These are phyloP conservation scores for Nicotiana tomentosiformis DNA, from an alignment of 257 asterid species.

Conservation along the genomic window DNA sequence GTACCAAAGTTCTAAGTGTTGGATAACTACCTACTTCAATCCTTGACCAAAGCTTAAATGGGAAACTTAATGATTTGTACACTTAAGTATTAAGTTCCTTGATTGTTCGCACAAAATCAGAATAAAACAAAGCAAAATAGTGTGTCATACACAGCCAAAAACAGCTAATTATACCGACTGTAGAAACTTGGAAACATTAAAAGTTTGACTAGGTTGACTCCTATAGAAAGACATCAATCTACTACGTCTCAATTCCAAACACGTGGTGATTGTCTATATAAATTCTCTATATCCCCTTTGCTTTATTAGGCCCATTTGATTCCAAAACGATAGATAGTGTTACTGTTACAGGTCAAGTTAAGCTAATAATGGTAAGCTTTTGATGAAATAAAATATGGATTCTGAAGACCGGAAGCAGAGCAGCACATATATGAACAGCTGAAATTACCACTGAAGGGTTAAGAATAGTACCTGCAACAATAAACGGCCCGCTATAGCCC, in stretches of 20 bases:
- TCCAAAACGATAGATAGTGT: not conserved
- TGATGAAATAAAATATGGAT: not conserved
- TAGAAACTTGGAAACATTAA: not conserved
- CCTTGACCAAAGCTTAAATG: not conserved
- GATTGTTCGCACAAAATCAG: not conserved
- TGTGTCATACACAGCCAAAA: not conserved
- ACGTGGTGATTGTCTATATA: not conserved
- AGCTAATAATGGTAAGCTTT: not conserved
- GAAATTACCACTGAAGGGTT: not conserved
- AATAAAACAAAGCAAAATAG: not conserved
- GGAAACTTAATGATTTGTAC: not conserved
- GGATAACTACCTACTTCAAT: not conserved
- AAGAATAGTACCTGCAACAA: conserved; percentile 53
- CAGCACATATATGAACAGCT: not conserved
- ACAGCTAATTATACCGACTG: not conserved
- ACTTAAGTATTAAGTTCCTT: not conserved
- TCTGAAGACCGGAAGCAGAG: too few relatives aligned
- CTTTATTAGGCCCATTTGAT: not conserved
- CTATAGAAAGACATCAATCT: not conserved
- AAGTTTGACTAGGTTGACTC: not conserved
- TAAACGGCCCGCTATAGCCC: conserved; percentile 80
- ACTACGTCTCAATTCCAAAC: not conserved
- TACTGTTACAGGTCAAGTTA: not conserved
- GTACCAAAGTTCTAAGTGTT: not conserved
- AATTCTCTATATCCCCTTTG: not conserved